A percentile compares a stretch with the other conserved stretches of the same genome.
These are phyloP conservation scores for Elongisporangium prolatum DNA, from an alignment of 352 stramenopile genomes.

Conservation along the genomic window DNA sequence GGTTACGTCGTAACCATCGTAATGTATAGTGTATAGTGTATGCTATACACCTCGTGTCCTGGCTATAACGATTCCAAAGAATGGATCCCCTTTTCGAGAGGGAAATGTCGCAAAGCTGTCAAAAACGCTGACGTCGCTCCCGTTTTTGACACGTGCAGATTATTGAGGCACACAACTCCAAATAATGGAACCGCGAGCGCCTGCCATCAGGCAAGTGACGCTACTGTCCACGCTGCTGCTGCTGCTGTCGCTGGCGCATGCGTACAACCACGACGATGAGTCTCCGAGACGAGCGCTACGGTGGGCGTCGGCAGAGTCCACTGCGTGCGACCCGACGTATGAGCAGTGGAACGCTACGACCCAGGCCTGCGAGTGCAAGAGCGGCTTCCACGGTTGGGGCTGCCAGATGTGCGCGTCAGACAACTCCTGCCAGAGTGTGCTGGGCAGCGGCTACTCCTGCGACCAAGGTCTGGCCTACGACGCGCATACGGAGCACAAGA, in stretches of 20 bases:
- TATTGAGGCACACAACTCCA: background rate
- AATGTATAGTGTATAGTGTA: background rate
- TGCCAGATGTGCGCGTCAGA: constrained; percentile 53
- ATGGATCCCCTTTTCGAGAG: background rate
- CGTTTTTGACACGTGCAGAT: background rate
- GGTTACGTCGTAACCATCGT: background rate
- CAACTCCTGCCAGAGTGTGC: constrained; percentile 27
- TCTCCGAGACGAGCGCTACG: background rate
- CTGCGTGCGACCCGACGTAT: constrained; percentile 51
- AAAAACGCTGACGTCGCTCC: background rate
- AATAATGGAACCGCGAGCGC: background rate
- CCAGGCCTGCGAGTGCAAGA: constrained; percentile 44
- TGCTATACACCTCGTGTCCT: background rate
- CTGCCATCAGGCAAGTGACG: background rate
- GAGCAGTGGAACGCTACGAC: constrained; percentile 48
- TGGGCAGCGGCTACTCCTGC: constrained; percentile 36
- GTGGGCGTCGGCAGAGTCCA: background rate
- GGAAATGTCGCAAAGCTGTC: background rate
- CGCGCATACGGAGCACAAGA: constrained; percentile 42
- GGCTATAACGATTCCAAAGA: background rate
- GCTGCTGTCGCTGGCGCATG: background rate
- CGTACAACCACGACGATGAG: background rate
- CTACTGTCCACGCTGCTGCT: background rate
- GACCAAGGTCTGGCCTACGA: constrained; percentile 47
- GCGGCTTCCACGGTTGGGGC: constrained; percentile 53